Evolutionary conservation across 106 monocot genomes (phyloP).

Genomic region (Hemerocallis citrina): DNA sequence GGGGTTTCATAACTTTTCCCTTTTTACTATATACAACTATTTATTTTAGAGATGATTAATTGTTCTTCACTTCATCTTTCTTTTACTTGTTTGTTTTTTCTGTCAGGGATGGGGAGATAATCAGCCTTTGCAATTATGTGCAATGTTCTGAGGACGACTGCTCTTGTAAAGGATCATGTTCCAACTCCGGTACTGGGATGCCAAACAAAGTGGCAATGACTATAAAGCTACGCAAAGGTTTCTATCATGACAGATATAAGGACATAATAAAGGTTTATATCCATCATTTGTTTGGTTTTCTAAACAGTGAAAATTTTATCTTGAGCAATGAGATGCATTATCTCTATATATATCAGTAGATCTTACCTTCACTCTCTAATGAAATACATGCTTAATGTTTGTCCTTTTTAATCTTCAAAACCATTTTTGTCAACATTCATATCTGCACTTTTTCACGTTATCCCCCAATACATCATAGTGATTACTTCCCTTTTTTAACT

Average conservation of each 20-base stretch:
- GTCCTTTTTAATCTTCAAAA: too few relatives aligned
- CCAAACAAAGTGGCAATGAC: slow-evolving; percentile 15
- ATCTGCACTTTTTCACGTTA: too few relatives aligned
- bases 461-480: too few relatives aligned
- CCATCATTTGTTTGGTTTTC: neutral
- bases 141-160: slow-evolving; percentile 43
- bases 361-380: too few relatives aligned
- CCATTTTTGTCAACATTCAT: too few relatives aligned
- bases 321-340: too few relatives aligned
- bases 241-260: slow-evolving; percentile 60
- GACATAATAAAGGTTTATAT: slow-evolving; percentile 35
- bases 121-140: slow-evolving; percentile 27
- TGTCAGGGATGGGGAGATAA: slow-evolving; percentile 46
- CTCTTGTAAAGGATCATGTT: slow-evolving; percentile 30
- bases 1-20: too few relatives aligned
- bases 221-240: slow-evolving; percentile 60
- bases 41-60: neutral
- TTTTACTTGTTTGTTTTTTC: neutral
- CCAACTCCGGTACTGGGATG: neutral
- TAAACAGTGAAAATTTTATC: too few relatives aligned
- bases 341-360: too few relatives aligned
- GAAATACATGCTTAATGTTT: too few relatives aligned
- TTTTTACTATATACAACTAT: neutral
- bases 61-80: neutral
- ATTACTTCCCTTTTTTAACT: too few relatives aligned